Evolutionary conservation across 257 asterid species (phyloP).

Genomic region (Fraxinus anomala): DNA sequence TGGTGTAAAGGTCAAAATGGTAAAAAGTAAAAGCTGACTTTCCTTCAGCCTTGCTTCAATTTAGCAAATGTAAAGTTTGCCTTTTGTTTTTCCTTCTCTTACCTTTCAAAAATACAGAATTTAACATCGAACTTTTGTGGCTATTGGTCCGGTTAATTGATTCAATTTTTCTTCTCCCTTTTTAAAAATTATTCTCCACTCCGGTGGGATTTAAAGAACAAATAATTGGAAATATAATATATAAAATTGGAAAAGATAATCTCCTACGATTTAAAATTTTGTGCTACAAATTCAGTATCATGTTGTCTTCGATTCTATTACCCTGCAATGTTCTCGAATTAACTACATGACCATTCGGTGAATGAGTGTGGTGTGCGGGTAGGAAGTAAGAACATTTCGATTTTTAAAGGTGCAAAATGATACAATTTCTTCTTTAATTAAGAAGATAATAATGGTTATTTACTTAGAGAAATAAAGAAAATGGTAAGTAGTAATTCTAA

Average conservation of each 20-base stretch:
- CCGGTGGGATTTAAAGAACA: background rate
- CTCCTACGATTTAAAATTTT: background rate
- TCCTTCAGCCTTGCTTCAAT: background rate
- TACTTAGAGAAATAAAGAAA: no score
- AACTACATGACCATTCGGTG: background rate
- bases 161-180: background rate
- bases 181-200: background rate
- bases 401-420: background rate
- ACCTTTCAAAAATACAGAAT: conserved; percentile 24
- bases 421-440: background rate
- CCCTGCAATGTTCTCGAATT: background rate
- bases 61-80: conserved; percentile 23
- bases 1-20: background rate
- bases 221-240: background rate
- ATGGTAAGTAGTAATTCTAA: no score
- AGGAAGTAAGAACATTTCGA: background rate
- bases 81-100: conserved; percentile 16
- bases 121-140: conserved; percentile 1
- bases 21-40: conserved; percentile 28
- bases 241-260: background rate
- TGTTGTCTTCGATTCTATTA: background rate
- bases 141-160: background rate
- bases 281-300: background rate
- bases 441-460: no score
- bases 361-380: no score